Evolutionary conservation across 2,329 filamentous ascomycete genomes (phyloP).

Genomic region (Fusarium sp.): DNA sequence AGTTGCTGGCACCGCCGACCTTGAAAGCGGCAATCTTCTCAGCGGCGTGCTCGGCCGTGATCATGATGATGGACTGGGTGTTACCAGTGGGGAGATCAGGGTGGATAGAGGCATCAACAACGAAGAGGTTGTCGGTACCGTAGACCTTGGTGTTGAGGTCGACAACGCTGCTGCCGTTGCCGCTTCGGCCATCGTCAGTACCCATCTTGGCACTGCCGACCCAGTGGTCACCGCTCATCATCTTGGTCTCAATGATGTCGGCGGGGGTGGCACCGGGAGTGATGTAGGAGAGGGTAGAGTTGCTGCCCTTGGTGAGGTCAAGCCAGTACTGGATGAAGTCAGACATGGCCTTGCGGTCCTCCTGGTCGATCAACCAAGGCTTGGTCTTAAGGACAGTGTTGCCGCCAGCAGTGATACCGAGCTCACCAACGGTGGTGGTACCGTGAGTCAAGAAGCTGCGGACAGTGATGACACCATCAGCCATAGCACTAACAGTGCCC

Average conservation of each 20-base stretch:
- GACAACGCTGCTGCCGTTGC: slow-evolving; percentile 66
- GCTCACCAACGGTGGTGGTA: slow-evolving; percentile 45
- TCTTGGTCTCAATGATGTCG: slow-evolving; percentile 42
- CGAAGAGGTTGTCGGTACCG: slow-evolving; percentile 73
- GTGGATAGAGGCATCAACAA: slow-evolving; percentile 74
- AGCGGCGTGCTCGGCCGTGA: slow-evolving; percentile 48
- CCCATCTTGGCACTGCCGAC: slow-evolving; percentile 59
- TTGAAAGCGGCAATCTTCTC: slow-evolving; percentile 44
- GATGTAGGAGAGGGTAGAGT: slow-evolving; percentile 45
- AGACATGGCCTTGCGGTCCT: slow-evolving; percentile 46
- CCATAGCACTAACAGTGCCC: slow-evolving; percentile 47
- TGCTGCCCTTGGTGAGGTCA: slow-evolving; percentile 37
- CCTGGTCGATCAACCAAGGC: slow-evolving; percentile 48
- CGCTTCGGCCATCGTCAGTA: slow-evolving; percentile 61
- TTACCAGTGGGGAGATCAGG: slow-evolving; percentile 59
- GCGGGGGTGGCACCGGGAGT: slow-evolving; percentile 39
- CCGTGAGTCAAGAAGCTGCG: slow-evolving; percentile 47
- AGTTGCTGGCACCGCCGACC: slow-evolving; percentile 28
- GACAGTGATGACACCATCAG: slow-evolving; percentile 42
- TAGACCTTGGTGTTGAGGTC: slow-evolving; percentile 71
- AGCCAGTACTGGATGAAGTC: slow-evolving; percentile 48
- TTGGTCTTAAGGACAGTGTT: slow-evolving; percentile 50
- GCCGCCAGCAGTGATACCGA: slow-evolving; percentile 43
- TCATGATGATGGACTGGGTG: slow-evolving; percentile 50
- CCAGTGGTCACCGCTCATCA: slow-evolving; percentile 50